A percentile compares a stretch with the other conserved stretches of the same genome.
These are phyloP conservation scores for Zanthoxylum bungeanum DNA, from an alignment of 345 rosid genomes.

Conservation along the genomic window DNA sequence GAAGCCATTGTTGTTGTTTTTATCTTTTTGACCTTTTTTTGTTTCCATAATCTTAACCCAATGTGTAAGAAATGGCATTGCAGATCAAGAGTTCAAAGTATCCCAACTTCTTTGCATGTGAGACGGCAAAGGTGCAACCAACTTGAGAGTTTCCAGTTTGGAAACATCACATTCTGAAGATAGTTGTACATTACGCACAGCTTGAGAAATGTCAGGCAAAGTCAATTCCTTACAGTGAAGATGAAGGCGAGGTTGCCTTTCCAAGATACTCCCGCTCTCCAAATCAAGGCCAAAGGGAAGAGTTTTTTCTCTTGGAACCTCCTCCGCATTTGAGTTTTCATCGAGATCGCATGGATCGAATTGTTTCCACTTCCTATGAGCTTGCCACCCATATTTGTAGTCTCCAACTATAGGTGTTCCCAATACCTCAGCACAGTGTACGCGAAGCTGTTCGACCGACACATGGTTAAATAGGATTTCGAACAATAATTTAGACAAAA, in stretches of 20 bases:
- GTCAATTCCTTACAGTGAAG: slow-evolving; percentile 81
- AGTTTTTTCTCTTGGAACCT: slow-evolving; percentile 14
- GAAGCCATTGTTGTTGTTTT: neutral
- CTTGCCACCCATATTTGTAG: slow-evolving; percentile 88
- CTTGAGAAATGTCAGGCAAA: slow-evolving; percentile 66
- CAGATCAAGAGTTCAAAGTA: slow-evolving; percentile 37
- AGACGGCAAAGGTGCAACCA: slow-evolving; percentile 79
- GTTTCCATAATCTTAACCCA: neutral
- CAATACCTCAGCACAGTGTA: slow-evolving; percentile 90
- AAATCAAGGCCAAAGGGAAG: slow-evolving; percentile 67
- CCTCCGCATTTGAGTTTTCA: slow-evolving; percentile 13
- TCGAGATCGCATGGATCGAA: slow-evolving; percentile 21
- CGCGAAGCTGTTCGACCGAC: slow-evolving; percentile 64
- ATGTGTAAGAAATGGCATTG: neutral
- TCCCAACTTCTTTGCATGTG: slow-evolving; percentile 82
- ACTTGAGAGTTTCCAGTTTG: slow-evolving; percentile 41
- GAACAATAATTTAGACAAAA: neutral
- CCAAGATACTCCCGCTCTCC: slow-evolving; percentile 67
- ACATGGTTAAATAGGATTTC: slow-evolving; percentile 8
- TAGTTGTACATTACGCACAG: slow-evolving; percentile 33
- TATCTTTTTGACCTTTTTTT: neutral
- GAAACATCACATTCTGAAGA: slow-evolving; percentile 48
- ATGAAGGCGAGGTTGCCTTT: slow-evolving; percentile 72
- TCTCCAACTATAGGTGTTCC: slow-evolving; percentile 96
- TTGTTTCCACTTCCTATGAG: slow-evolving; percentile 51